A percentile compares a stretch with the other conserved stretches of the same genome.
phyloP scores from a whole-genome alignment of 2,329 filamentous ascomycete genomes.

The Elsinoe batatas region DNA sequence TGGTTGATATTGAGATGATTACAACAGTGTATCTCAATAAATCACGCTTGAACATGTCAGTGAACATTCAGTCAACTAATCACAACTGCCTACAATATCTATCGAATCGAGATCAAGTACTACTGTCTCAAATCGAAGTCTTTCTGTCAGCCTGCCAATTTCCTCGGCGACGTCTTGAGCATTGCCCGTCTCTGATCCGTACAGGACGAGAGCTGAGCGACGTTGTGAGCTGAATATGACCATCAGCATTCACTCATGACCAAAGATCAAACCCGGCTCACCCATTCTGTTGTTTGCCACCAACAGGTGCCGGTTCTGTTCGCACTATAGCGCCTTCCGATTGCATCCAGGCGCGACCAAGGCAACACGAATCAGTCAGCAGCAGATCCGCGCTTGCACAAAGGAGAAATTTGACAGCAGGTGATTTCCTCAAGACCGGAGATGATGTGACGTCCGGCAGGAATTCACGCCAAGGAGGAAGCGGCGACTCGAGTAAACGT shows the following conservation, averaged over 20 bases:
- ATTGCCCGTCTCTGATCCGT: constrained; percentile 92
- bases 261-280: background rate
- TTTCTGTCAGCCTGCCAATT: constrained; percentile 61
- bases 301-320: background rate
- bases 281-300: constrained; percentile 9
- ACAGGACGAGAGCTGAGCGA: constrained; percentile 57
- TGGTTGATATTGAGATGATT: constrained; percentile 80
- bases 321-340: background rate
- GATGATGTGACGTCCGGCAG: constrained; percentile 6
- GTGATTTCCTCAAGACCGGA: background rate
- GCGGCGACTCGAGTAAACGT: background rate
- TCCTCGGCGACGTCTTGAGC: constrained; percentile 86
- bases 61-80: background rate
- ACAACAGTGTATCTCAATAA: constrained; percentile 45
- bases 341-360: background rate
- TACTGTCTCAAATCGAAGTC: constrained; percentile 66
- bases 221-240: background rate
- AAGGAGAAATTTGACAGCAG: background rate
- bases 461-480: constrained; percentile 5
- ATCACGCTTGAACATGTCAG: constrained; percentile 29
- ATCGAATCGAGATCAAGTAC: constrained; percentile 70
- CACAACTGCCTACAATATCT: constrained; percentile 52
- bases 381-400: constrained; percentile 4
- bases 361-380: constrained; percentile 1
- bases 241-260: background rate